These are phyloP conservation scores for Tubosaeta brunneosetosa DNA, from an alignment of 768 basidiomycete genomes.

Conservation along the genomic window DNA sequence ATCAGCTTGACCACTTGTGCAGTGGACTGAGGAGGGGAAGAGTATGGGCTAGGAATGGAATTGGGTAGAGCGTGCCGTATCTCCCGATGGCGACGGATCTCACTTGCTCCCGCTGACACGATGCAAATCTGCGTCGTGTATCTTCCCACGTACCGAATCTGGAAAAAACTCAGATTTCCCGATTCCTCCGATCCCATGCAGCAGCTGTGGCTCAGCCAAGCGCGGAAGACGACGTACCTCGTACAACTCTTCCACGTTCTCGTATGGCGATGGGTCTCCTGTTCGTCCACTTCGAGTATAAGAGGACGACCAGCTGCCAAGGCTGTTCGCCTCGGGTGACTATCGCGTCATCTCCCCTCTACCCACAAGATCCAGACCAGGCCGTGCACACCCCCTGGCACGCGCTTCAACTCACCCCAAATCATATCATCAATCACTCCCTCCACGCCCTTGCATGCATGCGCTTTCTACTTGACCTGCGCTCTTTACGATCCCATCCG, in stretches of 20 bases:
- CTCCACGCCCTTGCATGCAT: slow-evolving; percentile 22
- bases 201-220: background rate
- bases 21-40: slow-evolving; percentile 5
- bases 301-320: slow-evolving; percentile 11
- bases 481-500: slow-evolving; percentile 8
- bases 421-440: slow-evolving; percentile 14
- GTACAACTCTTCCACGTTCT: background rate
- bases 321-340: slow-evolving; percentile 17
- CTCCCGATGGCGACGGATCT: slow-evolving; percentile 65
- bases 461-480: background rate
- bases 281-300: slow-evolving; percentile 11
- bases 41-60: slow-evolving; percentile 10
- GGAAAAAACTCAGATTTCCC: slow-evolving; percentile 21
- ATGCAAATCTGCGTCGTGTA: slow-evolving; percentile 28
- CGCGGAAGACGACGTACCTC: slow-evolving; percentile 20
- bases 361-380: slow-evolving; percentile 25
- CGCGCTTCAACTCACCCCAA: slow-evolving; percentile 19
- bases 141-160: slow-evolving; percentile 27
- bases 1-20: background rate
- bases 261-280: slow-evolving; percentile 8
- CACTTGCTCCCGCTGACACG: slow-evolving; percentile 29
- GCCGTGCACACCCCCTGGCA: slow-evolving; percentile 11
- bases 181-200: slow-evolving; percentile 23
- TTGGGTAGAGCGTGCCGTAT: slow-evolving; percentile 44
- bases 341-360: slow-evolving; percentile 18